phyloP scores from a whole-genome alignment of 1,139 yeast genomes.

The Eremothecium gossypii region DNA sequence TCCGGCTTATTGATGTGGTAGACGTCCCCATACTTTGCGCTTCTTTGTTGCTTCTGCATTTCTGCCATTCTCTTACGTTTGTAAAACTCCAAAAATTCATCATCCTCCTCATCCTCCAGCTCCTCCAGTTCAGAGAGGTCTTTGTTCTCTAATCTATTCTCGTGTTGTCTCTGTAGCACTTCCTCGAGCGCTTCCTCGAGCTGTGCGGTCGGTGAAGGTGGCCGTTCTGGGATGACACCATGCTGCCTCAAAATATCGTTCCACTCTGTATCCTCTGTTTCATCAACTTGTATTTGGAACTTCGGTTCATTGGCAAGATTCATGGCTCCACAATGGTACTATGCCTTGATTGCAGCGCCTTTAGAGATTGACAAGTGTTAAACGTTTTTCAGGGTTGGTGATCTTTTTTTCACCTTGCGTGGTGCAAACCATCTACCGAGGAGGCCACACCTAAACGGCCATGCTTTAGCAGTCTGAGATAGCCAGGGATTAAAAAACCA shows the following conservation, averaged over 20 bases:
- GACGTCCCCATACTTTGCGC: constrained; percentile 68
- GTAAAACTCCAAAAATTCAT: constrained; percentile 68
- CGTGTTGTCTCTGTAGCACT: constrained; percentile 62
- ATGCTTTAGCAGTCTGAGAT: no score
- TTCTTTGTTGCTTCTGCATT: constrained; percentile 48
- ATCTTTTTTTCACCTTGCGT: no score
- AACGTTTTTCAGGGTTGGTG: no score
- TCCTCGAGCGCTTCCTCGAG: constrained; percentile 82
- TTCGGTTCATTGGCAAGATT: constrained; percentile 24
- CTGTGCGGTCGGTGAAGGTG: constrained; percentile 81
- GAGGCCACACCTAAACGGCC: no score
- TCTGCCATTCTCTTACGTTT: constrained; percentile 70
- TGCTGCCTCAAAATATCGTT: constrained; percentile 84
- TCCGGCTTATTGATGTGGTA: constrained; percentile 77
- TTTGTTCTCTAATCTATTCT: constrained; percentile 50
- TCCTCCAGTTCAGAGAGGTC: constrained; percentile 74
- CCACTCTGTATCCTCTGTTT: constrained; percentile 97
- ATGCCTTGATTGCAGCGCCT: no score
- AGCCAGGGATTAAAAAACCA: no score
- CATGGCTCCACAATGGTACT: not conserved
- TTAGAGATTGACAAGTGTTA: no score
- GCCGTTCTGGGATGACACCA: constrained; percentile 87
- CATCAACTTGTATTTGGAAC: constrained; percentile 76
- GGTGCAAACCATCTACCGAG: no score
- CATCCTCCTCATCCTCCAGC: constrained; percentile 67